These are phyloP conservation scores for Corinectria fuckeliana DNA, from an alignment of 2,329 filamentous ascomycete genomes.

Conservation along the genomic window DNA sequence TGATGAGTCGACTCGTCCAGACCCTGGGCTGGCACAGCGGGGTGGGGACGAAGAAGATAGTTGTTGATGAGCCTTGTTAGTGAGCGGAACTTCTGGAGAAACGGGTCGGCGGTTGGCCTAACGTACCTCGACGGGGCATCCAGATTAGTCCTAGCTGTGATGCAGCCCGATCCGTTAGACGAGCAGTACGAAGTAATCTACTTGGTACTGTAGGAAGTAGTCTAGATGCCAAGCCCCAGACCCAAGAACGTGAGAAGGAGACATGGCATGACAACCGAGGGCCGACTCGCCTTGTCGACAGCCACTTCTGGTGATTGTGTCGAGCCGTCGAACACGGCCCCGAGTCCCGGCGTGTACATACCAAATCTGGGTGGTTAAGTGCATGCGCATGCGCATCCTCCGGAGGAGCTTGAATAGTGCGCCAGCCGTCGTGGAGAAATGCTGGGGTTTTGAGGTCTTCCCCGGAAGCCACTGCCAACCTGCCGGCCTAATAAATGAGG, in stretches of 20 bases:
- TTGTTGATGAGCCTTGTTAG: constrained; percentile 17
- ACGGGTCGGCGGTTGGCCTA: constrained; percentile 25
- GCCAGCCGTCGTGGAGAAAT: not conserved
- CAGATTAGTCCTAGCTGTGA: constrained; percentile 19
- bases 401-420: not conserved
- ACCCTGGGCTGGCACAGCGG: constrained; percentile 28
- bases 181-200: too few relatives aligned
- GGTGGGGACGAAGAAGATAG: constrained; percentile 33
- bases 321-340: constrained; percentile 1
- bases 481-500: not conserved
- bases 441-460: not conserved
- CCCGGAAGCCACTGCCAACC: not conserved
- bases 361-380: too few relatives aligned
- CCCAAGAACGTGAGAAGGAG: constrained; percentile 5
- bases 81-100: constrained; percentile 32
- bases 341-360: not conserved
- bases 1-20: constrained; percentile 22
- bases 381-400: too few relatives aligned
- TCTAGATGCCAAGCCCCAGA: constrained; percentile 16
- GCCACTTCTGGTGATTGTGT: constrained; percentile 22
- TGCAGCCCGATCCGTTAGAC: constrained; percentile 22
- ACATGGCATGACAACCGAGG: constrained; percentile 24
- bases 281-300: constrained; percentile 18
- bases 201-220: too few relatives aligned
- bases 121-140: constrained; percentile 20